These are phyloP conservation scores for Galeopsis tetrahit DNA, from an alignment of 257 asterid species.

Conservation along the genomic window DNA sequence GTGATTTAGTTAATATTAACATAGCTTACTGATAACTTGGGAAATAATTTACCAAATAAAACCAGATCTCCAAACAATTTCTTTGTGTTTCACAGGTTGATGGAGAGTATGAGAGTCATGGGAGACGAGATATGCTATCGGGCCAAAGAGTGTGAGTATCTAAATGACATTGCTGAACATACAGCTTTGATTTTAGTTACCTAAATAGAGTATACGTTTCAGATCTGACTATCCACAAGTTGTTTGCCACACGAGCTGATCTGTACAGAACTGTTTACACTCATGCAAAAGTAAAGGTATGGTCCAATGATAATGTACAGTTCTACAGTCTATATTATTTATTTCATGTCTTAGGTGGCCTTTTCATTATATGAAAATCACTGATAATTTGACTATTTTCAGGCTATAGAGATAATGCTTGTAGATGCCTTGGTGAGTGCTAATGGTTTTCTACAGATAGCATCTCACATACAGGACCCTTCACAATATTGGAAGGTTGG, in stretches of 20 bases:
- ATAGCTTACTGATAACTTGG: slow-evolving; percentile 13
- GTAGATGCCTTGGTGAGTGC: slow-evolving; percentile 91
- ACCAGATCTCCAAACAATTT: slow-evolving; percentile 12
- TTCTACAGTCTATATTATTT: slow-evolving; percentile 14
- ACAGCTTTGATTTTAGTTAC: slow-evolving; percentile 19
- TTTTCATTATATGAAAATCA: slow-evolving; percentile 1
- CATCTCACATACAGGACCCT: slow-evolving; percentile 85
- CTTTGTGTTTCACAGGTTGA: slow-evolving; percentile 56
- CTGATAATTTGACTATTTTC: slow-evolving; percentile 29
- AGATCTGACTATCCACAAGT: slow-evolving; percentile 87
- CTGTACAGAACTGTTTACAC: slow-evolving; percentile 84
- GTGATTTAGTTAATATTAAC: slow-evolving; percentile 20
- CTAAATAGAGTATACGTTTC: slow-evolving; percentile 39
- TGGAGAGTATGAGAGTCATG: slow-evolving; percentile 92
- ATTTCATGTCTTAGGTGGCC: slow-evolving; percentile 3
- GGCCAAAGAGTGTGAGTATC: slow-evolving; percentile 77
- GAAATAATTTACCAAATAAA: neutral
- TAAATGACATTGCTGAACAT: slow-evolving; percentile 6
- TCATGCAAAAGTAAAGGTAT: slow-evolving; percentile 96
- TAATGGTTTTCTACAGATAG: slow-evolving; percentile 63
- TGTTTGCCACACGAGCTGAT: slow-evolving; percentile 93
- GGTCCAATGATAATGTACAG: slow-evolving; percentile 9
- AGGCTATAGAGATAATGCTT: slow-evolving; percentile 95
- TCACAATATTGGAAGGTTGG: slow-evolving; percentile 91
- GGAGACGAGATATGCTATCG: slow-evolving; percentile 94